phyloP scores from a whole-genome alignment of 2,329 filamentous ascomycete genomes.

The Parastagonospora avenae region DNA sequence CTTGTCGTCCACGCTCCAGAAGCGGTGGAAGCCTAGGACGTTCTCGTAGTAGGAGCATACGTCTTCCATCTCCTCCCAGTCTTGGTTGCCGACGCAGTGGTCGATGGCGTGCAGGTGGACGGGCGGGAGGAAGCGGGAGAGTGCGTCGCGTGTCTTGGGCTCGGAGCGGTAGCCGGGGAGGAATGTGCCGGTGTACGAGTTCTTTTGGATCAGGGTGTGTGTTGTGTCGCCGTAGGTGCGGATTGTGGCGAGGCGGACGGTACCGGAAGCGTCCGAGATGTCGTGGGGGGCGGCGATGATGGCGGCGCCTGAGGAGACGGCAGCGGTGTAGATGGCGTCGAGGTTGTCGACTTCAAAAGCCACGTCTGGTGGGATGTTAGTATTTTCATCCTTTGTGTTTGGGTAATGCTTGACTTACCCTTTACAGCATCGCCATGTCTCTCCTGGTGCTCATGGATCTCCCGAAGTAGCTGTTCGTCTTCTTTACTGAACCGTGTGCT shows the following conservation, averaged over 20 bases:
- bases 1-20: constrained; percentile 95
- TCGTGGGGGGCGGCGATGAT: constrained; percentile 66
- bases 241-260: constrained; percentile 77
- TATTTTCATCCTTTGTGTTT: not conserved
- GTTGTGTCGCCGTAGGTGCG: constrained; percentile 94
- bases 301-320: constrained; percentile 67
- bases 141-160: constrained; percentile 50
- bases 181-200: constrained; percentile 74
- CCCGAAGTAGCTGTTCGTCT: constrained; percentile 69
- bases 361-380: constrained; percentile 63
- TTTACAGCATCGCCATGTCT: constrained; percentile 92
- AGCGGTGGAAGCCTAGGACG: constrained; percentile 89
- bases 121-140: constrained; percentile 61
- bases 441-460: constrained; percentile 83
- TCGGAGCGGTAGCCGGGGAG: constrained; percentile 78
- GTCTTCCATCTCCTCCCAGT: constrained; percentile 84
- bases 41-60: constrained; percentile 78
- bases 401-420: constrained; percentile 31
- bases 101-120: constrained; percentile 79
- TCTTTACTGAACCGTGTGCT: constrained; percentile 47
- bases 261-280: constrained; percentile 64
- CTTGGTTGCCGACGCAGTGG: constrained; percentile 97
- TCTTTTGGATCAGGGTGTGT: constrained; percentile 83
- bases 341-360: constrained; percentile 94
- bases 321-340: constrained; percentile 75